A percentile compares a stretch with the other conserved stretches of the same genome.
These are phyloP conservation scores for Vaccinium myrtillus DNA, from an alignment of 148 eudicot species.

Conservation along the genomic window DNA sequence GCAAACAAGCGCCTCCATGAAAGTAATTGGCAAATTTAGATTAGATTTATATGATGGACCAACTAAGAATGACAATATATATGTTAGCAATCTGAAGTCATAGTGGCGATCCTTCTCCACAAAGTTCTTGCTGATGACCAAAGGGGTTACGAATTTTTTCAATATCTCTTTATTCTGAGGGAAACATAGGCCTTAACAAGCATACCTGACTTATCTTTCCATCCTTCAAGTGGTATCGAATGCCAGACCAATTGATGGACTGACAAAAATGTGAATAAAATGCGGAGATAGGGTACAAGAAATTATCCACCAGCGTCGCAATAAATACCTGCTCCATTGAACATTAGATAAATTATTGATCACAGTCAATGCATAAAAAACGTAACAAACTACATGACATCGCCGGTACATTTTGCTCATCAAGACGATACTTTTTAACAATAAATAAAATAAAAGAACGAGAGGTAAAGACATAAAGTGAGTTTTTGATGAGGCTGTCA, in stretches of 20 bases:
- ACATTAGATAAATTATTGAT: background rate
- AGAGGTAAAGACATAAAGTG: background rate
- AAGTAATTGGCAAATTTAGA: no score
- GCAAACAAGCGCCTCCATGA: no score
- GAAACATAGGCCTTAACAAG: background rate
- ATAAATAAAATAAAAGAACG: background rate
- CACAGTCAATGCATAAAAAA: conserved; percentile 4
- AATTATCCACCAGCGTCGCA: conserved; percentile 93
- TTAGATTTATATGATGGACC: no score
- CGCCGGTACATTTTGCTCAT: background rate
- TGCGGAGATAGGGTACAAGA: conserved; percentile 86
- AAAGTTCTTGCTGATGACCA: no score
- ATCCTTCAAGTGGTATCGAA: conserved; percentile 79
- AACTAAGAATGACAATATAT: no score
- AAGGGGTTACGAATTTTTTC: background rate
- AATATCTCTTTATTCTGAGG: background rate
- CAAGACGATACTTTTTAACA: background rate
- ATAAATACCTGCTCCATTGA: conserved; percentile 71
- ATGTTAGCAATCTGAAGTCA: no score
- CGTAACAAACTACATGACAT: conserved; percentile 4
- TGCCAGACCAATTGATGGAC: conserved; percentile 95
- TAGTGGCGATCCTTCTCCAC: no score
- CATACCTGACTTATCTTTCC: conserved; percentile 86
- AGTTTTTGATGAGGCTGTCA: background rate
- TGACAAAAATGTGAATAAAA: conserved; percentile 77